Conservation (phyloP, 1,139 yeast species). For the Yarrowia galli region DNA sequence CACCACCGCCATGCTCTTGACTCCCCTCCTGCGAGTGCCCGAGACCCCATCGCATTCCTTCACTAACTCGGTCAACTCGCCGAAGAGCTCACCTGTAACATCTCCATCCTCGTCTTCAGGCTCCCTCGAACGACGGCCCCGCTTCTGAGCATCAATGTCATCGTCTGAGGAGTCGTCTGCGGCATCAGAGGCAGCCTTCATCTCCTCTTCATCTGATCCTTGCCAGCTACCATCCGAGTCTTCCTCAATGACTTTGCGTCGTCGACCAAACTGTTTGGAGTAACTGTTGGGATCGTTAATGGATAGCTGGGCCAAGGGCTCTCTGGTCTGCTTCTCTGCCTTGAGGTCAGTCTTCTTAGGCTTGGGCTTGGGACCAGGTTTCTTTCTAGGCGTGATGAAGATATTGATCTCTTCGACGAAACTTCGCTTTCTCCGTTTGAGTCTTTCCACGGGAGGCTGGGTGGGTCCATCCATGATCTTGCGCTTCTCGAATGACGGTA, state of each 20-base stretch:
- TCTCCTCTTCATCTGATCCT: not conserved
- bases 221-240: not conserved
- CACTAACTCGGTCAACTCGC: not conserved
- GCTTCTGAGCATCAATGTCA: not conserved
- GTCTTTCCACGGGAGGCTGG: not conserved
- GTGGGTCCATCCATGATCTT: not conserved
- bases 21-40: too few species aligned
- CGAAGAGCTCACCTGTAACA: not conserved
- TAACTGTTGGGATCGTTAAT: not conserved
- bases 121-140: not conserved
- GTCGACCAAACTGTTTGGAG: not conserved
- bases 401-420: not conserved
- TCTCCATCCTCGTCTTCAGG: not conserved
- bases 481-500: conserved; percentile 1
- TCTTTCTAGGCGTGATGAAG: not conserved
- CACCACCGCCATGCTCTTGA: too few species aligned
- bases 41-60: not conserved
- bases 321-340: not conserved
- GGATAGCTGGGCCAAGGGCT: not conserved
- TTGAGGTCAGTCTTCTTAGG: not conserved
- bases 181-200: not conserved
- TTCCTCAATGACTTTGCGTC: not conserved
- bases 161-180: not conserved
- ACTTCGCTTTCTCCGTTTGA: not conserved
- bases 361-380: not conserved